Evolutionary conservation across 2,329 filamentous ascomycete species (phyloP), one percentile per base, ranked within the genome.

Genomic region (Penicillium sp.): DNA sequence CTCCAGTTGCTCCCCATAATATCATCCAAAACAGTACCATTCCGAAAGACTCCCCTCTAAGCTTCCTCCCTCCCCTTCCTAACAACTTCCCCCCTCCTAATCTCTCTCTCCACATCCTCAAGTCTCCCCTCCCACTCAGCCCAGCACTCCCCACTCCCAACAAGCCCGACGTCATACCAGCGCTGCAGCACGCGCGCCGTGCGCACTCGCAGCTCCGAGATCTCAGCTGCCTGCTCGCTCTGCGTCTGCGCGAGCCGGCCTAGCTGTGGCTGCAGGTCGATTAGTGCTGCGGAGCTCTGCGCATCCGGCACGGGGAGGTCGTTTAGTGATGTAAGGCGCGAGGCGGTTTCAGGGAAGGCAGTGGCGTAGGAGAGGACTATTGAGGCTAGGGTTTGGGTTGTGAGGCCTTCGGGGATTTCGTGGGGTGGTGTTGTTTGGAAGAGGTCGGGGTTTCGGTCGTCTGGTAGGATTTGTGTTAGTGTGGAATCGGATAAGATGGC

Each of bases 131-230:
- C 85, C 63, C 84, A 81, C 45, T 84, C 81, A 21, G 84, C 84
- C 72, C 88, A 83, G 51, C 79, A 78, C 57, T 82, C 79, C 0
- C 84, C 84, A 57, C 80, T 81, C 10, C 78, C 77, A 42, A 95
- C 72, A 38, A 93, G 75, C 3, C 82, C 80, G 22, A 80, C 72
- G 64, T 89, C 83, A 68, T 91, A 89, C 84, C 88, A 94, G 32
- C 74, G 69, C 56, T 83, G 77, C 52, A 88, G 69, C 22, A 79
- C 71, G 54, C 67, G 66, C 24, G 72, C 72, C 46, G 71, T 73
- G 12, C 71, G 66, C 9, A 68, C 60, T 31, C 72, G 62, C 45
- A 76, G 51, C 45, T 71, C 70, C 6, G 67, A 68, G 12, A 75
- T 63, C 31, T 69, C 62, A 12, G 50, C 55, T 15, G 67, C 66